phyloP scores from a whole-genome alignment of 2,329 filamentous ascomycete species.

The Rhynchosporium graminicola region DNA sequence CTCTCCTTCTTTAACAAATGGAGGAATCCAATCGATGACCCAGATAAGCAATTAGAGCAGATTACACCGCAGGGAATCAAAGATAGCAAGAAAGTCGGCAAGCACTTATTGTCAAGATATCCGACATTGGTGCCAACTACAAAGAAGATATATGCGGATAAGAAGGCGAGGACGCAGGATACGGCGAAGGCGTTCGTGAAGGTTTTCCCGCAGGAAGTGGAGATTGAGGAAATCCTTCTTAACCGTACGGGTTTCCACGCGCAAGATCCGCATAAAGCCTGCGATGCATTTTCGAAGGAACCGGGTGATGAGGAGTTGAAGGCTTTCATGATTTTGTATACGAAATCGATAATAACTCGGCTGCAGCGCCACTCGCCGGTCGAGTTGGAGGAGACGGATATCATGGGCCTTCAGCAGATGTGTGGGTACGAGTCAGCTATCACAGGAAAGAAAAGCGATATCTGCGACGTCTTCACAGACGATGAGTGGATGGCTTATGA shows the following conservation, averaged over 20 bases:
- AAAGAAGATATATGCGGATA: slow-evolving; percentile 38
- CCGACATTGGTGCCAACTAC: slow-evolving; percentile 36
- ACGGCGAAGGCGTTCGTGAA: slow-evolving; percentile 36
- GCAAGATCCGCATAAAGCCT: slow-evolving; percentile 52
- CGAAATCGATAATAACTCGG: slow-evolving; percentile 59
- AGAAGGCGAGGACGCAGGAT: slow-evolving; percentile 38
- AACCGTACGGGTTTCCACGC: slow-evolving; percentile 52
- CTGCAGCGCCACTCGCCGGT: slow-evolving; percentile 55
- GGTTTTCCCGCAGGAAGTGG: slow-evolving; percentile 36
- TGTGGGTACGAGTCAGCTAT: slow-evolving; percentile 68
- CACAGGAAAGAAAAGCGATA: slow-evolving; percentile 58
- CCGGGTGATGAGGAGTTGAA: slow-evolving; percentile 33
- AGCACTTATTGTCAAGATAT: slow-evolving; percentile 36
- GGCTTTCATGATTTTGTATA: slow-evolving; percentile 55
- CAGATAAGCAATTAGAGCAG: slow-evolving; percentile 37
- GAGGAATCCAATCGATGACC: slow-evolving; percentile 37
- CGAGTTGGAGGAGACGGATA: slow-evolving; percentile 63
- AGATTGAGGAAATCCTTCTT: slow-evolving; percentile 44
- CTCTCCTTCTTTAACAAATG: slow-evolving; percentile 36
- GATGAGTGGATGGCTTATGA: slow-evolving; percentile 69
- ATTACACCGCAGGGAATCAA: slow-evolving; percentile 38
- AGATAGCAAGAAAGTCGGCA: slow-evolving; percentile 37
- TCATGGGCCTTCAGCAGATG: slow-evolving; percentile 66
- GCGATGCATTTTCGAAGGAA: slow-evolving; percentile 53
- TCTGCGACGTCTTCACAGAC: slow-evolving; percentile 61